A percentile compares a stretch with the other conserved stretches of the same genome.
Conservation (phyloP, 106 monocot species). For the Platanthera guangdongensis region DNA sequence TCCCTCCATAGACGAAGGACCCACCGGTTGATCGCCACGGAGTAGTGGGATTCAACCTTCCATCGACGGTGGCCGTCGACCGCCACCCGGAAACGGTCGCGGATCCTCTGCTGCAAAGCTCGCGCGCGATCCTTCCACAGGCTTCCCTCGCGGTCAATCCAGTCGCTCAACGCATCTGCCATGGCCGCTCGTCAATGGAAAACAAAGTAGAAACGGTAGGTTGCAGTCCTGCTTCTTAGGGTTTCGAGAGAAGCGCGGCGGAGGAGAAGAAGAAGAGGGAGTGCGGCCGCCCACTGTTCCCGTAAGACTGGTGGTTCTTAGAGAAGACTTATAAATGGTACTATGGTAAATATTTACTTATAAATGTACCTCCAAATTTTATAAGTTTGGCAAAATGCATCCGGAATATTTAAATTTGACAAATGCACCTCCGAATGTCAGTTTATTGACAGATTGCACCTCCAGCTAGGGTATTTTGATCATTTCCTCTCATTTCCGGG, state of each 20-base stretch:
- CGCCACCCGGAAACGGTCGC: conserved; percentile 68
- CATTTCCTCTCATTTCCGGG: too few species aligned
- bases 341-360: too few species aligned
- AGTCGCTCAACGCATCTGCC: conserved; percentile 11
- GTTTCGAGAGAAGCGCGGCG: neutral
- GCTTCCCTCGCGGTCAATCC: conserved; percentile 14
- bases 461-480: too few species aligned
- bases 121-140: conserved; percentile 53
- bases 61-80: conserved; percentile 52
- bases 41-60: conserved; percentile 25
- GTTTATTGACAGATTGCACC: too few species aligned
- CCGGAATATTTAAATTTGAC: too few species aligned
- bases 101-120: conserved; percentile 46
- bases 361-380: too few species aligned
- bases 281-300: neutral
- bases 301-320: neutral
- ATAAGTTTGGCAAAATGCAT: too few species aligned
- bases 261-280: neutral
- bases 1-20: conserved; percentile 30
- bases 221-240: neutral
- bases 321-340: too few species aligned
- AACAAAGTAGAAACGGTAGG: neutral
- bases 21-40: conserved; percentile 36
- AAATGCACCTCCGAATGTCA: too few species aligned
- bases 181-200: neutral